These are phyloP conservation scores for Hypomyces rosellus DNA, from an alignment of 2,329 filamentous ascomycete species.

Conservation along the genomic window DNA sequence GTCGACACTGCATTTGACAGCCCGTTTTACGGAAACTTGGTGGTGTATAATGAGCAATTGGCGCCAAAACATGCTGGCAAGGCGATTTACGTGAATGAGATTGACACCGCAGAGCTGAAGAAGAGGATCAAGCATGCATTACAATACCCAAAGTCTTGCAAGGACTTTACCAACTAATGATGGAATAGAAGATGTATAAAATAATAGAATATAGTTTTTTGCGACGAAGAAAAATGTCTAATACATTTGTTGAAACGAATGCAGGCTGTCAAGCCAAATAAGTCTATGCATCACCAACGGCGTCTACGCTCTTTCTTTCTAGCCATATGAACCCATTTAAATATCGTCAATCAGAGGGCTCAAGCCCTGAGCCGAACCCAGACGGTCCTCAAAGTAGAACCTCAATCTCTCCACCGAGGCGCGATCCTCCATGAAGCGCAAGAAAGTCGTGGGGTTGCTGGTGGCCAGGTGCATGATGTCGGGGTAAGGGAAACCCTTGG, in stretches of 20 bases:
- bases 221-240: too few species aligned
- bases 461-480: conserved; percentile 19
- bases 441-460: conserved; percentile 34
- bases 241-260: too few species aligned
- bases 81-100: neutral
- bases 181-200: conserved; percentile 22
- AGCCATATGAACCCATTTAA: conserved; percentile 2
- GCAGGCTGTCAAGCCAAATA: too few species aligned
- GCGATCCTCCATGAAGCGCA: conserved; percentile 36
- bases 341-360: conserved; percentile 29
- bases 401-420: conserved; percentile 33
- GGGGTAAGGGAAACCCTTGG: conserved; percentile 22
- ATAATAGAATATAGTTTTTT: too few species aligned
- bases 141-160: neutral
- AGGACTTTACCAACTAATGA: neutral
- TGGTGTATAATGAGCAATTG: neutral
- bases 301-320: too few species aligned
- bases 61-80: neutral
- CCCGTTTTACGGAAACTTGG: conserved; percentile 4
- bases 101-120: neutral
- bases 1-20: conserved; percentile 4
- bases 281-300: too few species aligned
- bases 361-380: conserved; percentile 37
- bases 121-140: neutral
- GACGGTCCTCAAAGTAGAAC: conserved; percentile 34